Evolutionary conservation across 2,329 filamentous ascomycete species (phyloP).

Genomic region (Fusarium humuli): DNA sequence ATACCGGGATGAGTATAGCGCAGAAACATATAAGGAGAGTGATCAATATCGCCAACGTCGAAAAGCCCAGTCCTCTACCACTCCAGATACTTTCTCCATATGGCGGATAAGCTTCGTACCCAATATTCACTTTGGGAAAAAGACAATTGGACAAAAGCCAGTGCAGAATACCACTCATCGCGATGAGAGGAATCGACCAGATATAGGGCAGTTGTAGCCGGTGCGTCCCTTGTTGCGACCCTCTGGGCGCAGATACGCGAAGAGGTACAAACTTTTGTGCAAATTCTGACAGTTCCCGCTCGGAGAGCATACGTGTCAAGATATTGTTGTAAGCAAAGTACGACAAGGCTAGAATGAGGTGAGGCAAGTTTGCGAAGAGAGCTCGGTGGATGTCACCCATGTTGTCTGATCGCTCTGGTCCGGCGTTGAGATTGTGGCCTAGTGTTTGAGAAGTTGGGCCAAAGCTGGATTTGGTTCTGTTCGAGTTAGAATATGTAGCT

Average conservation of each 20-base stretch:
- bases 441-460: accelerated
- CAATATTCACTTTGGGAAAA: neutral
- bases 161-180: neutral
- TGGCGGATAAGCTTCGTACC: neutral
- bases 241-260: neutral
- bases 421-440: neutral
- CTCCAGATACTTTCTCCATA: neutral
- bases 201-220: neutral
- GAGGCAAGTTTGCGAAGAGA: neutral
- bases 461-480: neutral
- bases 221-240: neutral
- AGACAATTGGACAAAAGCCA: neutral
- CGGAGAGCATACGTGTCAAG: neutral
- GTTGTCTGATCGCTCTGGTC: neutral
- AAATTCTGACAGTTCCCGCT: neutral
- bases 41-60: accelerated
- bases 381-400: neutral
- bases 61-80: neutral
- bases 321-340: neutral
- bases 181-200: neutral
- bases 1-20: neutral
- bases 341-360: neutral
- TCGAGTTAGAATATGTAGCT: too few species aligned
- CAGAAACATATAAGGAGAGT: neutral
- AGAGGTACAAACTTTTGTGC: neutral